Evolutionary conservation across 805 yeast species (phyloP).

Genomic region (Saccharomyces cerevisiae): DNA sequence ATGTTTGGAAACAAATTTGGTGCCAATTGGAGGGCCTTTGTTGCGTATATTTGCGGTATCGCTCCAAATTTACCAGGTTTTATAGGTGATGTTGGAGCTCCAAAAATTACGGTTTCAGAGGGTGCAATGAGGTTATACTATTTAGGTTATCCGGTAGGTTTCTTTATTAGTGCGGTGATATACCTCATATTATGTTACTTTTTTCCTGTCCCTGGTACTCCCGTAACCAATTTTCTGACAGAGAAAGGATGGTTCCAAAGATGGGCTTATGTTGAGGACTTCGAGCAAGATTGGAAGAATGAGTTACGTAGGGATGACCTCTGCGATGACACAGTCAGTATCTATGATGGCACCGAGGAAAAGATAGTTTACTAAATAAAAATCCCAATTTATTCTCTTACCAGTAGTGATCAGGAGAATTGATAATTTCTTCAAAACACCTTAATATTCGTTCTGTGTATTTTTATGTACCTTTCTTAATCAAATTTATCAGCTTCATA

Average conservation of each 20-base stretch:
- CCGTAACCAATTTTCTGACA: slow-evolving; percentile 32
- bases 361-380: slow-evolving; percentile 2
- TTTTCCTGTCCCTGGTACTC: slow-evolving; percentile 44
- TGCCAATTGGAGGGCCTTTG: slow-evolving; percentile 69
- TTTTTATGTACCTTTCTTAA: background rate
- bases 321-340: slow-evolving; percentile 3
- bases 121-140: slow-evolving; percentile 69
- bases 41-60: slow-evolving; percentile 45
- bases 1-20: slow-evolving; percentile 53
- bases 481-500: background rate
- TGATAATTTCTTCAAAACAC: background rate
- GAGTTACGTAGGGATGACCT: background rate
- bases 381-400: no score
- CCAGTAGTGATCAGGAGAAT: background rate
- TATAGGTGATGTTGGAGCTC: slow-evolving; percentile 46
- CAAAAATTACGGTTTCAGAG: slow-evolving; percentile 45
- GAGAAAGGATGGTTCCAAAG: slow-evolving; percentile 57
- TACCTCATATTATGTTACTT: slow-evolving; percentile 46
- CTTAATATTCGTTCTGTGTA: background rate
- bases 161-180: slow-evolving; percentile 45
- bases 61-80: slow-evolving; percentile 36
- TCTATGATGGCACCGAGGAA: background rate
- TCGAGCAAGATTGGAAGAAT: slow-evolving; percentile 35
- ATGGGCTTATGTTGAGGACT: slow-evolving; percentile 54
- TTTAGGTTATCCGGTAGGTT: slow-evolving; percentile 71